Conservation (phyloP, 495 filamentous ascomycete species). For the Penicillium canescens region DNA sequence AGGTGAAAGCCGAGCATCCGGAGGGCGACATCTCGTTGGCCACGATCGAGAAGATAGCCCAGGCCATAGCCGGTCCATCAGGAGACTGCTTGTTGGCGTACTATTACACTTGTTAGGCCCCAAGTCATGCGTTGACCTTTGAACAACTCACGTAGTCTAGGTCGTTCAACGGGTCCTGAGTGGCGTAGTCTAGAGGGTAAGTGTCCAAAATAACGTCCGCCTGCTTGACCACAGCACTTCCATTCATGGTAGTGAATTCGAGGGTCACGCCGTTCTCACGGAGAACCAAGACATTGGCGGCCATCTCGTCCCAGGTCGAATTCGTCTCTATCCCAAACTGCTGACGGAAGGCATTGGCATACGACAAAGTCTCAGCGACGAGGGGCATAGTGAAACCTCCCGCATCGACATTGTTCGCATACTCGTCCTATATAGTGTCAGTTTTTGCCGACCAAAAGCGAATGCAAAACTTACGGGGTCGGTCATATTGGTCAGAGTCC, state of each 20-base stretch:
- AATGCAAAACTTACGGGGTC: constrained; percentile 59
- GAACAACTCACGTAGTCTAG: constrained; percentile 52
- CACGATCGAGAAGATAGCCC: no score
- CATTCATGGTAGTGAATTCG: constrained; percentile 70
- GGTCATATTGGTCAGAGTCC: constrained; percentile 66
- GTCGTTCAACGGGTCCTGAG: constrained; percentile 50
- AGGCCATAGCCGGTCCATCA: constrained; percentile 69
- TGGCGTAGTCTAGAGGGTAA: constrained; percentile 58
- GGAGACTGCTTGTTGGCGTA: constrained; percentile 64
- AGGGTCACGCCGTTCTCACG: constrained; percentile 64
- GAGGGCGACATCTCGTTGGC: constrained; percentile 57
- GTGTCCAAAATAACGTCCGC: constrained; percentile 63
- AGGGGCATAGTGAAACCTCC: no score
- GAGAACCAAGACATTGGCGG: constrained; percentile 52
- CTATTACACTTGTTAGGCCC: constrained; percentile 24
- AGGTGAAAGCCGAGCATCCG: constrained; percentile 64
- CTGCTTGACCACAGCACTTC: constrained; percentile 62
- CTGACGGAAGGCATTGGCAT: constrained; percentile 57
- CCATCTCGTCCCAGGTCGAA: constrained; percentile 52
- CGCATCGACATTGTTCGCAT: constrained; percentile 68
- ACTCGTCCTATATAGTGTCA: constrained; percentile 56
- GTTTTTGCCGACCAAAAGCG: background rate
- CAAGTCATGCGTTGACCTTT: background rate
- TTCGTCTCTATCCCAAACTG: constrained; percentile 54
- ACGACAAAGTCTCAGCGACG: constrained; percentile 56